Percentiles rank a stretch among this genome's conserved stretches.
These are phyloP conservation scores for Pseudogymnoascus sp. DNA, from an alignment of 2,329 filamentous ascomycete species.

Conservation along the genomic window DNA sequence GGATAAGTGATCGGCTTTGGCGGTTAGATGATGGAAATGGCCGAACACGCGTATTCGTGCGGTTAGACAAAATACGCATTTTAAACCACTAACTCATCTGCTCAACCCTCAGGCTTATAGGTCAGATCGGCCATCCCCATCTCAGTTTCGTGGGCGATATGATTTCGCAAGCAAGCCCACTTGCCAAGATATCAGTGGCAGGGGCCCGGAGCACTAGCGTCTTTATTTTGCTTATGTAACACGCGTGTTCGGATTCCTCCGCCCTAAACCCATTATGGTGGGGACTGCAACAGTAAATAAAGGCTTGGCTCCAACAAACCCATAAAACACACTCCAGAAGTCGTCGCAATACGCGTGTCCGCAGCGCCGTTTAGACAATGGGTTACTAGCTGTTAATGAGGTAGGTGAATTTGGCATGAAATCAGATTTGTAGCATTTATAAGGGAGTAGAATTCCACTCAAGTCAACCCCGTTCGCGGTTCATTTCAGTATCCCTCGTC, in stretches of 20 bases:
- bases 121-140: background rate
- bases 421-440: background rate
- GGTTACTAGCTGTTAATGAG: background rate
- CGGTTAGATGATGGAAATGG: background rate
- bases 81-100: background rate
- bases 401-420: background rate
- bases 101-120: background rate
- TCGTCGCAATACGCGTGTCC: slow-evolving; percentile 9
- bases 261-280: background rate
- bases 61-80: background rate
- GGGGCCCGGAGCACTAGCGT: background rate
- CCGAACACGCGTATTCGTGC: background rate
- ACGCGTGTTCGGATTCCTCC: background rate
- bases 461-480: background rate
- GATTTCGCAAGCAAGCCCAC: background rate
- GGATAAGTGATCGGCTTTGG: background rate
- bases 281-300: background rate
- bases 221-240: background rate
- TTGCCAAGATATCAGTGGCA: background rate
- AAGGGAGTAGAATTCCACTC: background rate
- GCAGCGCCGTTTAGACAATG: background rate
- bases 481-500: background rate
- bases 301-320: background rate
- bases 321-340: background rate
- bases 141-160: background rate